Evolutionary conservation across 2,329 filamentous ascomycete species (phyloP).

Genomic region (Arthroderma sp.): DNA sequence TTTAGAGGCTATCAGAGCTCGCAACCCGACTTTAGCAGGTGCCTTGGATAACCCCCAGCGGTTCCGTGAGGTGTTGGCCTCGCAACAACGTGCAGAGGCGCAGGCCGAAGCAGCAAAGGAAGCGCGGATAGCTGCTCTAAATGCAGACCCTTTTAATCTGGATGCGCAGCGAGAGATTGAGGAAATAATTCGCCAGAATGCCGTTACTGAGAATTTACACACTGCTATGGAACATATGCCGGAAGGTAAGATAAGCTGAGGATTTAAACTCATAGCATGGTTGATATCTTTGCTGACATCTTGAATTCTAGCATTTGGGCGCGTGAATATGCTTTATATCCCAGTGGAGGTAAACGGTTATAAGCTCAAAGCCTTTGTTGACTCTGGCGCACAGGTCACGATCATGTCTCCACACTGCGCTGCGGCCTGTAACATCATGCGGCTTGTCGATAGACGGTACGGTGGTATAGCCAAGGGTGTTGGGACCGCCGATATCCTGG

Average conservation of each 20-base stretch:
- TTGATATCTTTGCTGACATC: not conserved
- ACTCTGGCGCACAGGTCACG: constrained; percentile 92
- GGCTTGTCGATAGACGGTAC: constrained; percentile 83
- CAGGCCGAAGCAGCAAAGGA: constrained; percentile 64
- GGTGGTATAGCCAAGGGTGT: constrained; percentile 86
- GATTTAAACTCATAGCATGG: not conserved
- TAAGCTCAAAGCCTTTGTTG: constrained; percentile 88
- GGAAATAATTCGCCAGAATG: constrained; percentile 91
- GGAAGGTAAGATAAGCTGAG: constrained; percentile 54
- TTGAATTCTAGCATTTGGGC: constrained; percentile 59
- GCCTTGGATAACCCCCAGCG: constrained; percentile 61
- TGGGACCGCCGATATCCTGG: constrained; percentile 85
- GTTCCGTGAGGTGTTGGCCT: constrained; percentile 60
- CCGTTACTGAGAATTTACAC: constrained; percentile 88
- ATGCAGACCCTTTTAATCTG: constrained; percentile 86
- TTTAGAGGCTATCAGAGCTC: constrained; percentile 55
- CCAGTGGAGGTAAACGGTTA: constrained; percentile 88
- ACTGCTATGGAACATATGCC: constrained; percentile 96
- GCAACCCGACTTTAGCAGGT: constrained; percentile 63
- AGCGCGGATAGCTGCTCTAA: constrained; percentile 69
- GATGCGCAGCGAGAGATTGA: constrained; percentile 87
- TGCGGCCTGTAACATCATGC: constrained; percentile 87
- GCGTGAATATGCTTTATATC: constrained; percentile 92
- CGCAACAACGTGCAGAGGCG: constrained; percentile 56
- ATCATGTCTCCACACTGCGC: constrained; percentile 97